Conservation (phyloP, 495 filamentous ascomycete genomes). For the Penicillium waksmanii region DNA sequence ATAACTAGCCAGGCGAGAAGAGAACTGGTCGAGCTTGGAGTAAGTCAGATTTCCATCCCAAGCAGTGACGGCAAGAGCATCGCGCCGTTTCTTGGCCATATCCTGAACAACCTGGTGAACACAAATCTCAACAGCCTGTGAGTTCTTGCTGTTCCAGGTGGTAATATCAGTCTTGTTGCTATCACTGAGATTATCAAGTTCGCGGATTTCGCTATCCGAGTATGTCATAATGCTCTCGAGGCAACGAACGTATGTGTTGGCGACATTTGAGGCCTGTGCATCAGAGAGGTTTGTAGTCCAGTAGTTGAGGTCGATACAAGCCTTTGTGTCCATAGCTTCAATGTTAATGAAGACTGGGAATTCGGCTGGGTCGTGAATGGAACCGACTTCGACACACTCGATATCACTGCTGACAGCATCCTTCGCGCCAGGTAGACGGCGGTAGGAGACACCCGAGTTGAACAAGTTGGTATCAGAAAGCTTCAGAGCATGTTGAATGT, state of each 20-base stretch:
- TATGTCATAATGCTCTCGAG: constrained; percentile 47
- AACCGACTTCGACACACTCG: constrained; percentile 40
- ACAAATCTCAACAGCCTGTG: constrained; percentile 40
- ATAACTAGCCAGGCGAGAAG: constrained; percentile 49
- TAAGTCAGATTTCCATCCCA: constrained; percentile 59
- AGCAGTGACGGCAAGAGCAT: constrained; percentile 43
- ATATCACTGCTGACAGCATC: constrained; percentile 33
- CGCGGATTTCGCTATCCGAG: constrained; percentile 33
- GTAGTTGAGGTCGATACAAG: constrained; percentile 57
- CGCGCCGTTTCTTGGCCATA: constrained; percentile 39
- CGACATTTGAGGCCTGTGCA: constrained; percentile 54
- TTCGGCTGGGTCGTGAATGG: constrained; percentile 60
- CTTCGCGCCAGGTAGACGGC: constrained; percentile 37
- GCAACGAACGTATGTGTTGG: constrained; percentile 50
- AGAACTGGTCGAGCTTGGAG: constrained; percentile 49
- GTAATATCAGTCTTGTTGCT: constrained; percentile 42
- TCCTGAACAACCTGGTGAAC: constrained; percentile 49
- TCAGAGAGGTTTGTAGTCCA: constrained; percentile 57
- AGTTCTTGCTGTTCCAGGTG: constrained; percentile 48
- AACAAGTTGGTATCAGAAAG: constrained; percentile 40
- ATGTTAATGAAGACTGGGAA: constrained; percentile 59
- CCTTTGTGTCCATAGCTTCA: constrained; percentile 49
- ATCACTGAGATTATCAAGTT: constrained; percentile 44
- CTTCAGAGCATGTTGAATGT: constrained; percentile 55
- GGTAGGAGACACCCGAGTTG: constrained; percentile 52